Evolutionary conservation across 2,329 filamentous ascomycete genomes (phyloP), one percentile per base, ranked within the genome.

Genomic region (Annulohypoxylon truncatum): DNA sequence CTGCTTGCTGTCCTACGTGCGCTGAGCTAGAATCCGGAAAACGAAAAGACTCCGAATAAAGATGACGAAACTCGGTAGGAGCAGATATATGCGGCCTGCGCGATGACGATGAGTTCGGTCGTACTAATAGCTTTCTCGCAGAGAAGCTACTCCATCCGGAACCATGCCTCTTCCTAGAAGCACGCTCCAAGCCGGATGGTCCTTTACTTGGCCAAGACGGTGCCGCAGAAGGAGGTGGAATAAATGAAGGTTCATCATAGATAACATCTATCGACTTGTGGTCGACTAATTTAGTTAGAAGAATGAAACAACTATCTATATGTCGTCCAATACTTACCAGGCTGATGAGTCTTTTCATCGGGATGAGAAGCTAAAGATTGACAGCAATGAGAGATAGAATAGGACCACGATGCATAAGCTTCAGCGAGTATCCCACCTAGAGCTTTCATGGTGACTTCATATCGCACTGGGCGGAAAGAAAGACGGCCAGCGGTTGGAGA

Each of bases 41-140:
- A 35, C 70, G 71, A 48, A 76, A 75, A 10, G 75, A 75, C 47
- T 76, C 71, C 53, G 78, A 84, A 58, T 84, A 78, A 51, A 90
- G 71, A 78, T 90, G 88, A 48, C 84, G 84, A 72, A 90, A 90
- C 75, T 90, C 81, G 50, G 83, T 83, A 2, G 88, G 88, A 18
- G 81, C 81, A 42, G 87, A 89, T 72, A 90, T 90, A 64, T 81
- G 80, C 74, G 84, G 84, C 76, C 84, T 81, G 77, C 83, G 85
- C 73, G 83, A 78, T 44, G 81, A 78, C 55, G 80, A 77, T 64
- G 72, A 72, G 52, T 67, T 67, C n/a, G 81, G 79, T 64, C 83
- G 80, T 71, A 81, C 78, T 71, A 84, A 77, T 57, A 80, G 79
- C 73, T 79, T 84, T 76, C 80, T 84, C 71, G 79, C 77, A 54